A percentile compares a stretch with the other conserved stretches of the same genome.
Conservation (phyloP, 768 basidiomycete species). For the Boletus rubroflammeus region DNA sequence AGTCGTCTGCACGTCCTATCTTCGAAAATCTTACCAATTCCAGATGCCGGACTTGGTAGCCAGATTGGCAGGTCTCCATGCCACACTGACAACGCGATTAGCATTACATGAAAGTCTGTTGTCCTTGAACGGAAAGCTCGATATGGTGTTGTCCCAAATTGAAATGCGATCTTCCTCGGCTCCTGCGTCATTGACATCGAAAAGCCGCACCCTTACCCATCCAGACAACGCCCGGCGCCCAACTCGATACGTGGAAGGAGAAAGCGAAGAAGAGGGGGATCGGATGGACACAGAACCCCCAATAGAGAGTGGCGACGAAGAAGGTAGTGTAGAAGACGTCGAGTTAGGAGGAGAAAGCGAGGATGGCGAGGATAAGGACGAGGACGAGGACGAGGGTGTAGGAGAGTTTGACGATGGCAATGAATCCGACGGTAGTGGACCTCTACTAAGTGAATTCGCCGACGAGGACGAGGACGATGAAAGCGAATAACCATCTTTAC, state of each 20-base stretch:
- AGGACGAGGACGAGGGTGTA: constrained; percentile 40
- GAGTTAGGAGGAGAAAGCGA: constrained; percentile 67
- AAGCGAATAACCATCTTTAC: constrained; percentile 38
- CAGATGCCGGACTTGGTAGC: constrained; percentile 92
- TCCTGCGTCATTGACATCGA: constrained; percentile 51
- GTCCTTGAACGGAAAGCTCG: constrained; percentile 83
- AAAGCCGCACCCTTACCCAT: constrained; percentile 35
- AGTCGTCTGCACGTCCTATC: background rate
- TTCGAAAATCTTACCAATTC: constrained; percentile 9
- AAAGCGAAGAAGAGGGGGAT: constrained; percentile 66
- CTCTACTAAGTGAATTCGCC: constrained; percentile 47
- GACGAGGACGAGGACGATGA: constrained; percentile 59
- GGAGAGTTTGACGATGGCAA: constrained; percentile 41
- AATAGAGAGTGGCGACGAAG: constrained; percentile 61
- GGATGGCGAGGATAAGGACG: constrained; percentile 46
- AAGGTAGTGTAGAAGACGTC: constrained; percentile 75
- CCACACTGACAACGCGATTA: constrained; percentile 74
- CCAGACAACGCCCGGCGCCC: constrained; percentile 39
- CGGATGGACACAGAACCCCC: constrained; percentile 58
- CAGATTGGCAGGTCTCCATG: constrained; percentile 79
- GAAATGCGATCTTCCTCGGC: constrained; percentile 78
- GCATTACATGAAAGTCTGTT: constrained; percentile 81
- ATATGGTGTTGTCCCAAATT: constrained; percentile 92
- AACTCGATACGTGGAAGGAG: constrained; percentile 71
- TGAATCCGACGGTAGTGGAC: constrained; percentile 39